Evolutionary conservation across 2,329 filamentous ascomycete species (phyloP), one percentile per base, ranked within the genome.

Genomic region (Zarea fungicola): DNA sequence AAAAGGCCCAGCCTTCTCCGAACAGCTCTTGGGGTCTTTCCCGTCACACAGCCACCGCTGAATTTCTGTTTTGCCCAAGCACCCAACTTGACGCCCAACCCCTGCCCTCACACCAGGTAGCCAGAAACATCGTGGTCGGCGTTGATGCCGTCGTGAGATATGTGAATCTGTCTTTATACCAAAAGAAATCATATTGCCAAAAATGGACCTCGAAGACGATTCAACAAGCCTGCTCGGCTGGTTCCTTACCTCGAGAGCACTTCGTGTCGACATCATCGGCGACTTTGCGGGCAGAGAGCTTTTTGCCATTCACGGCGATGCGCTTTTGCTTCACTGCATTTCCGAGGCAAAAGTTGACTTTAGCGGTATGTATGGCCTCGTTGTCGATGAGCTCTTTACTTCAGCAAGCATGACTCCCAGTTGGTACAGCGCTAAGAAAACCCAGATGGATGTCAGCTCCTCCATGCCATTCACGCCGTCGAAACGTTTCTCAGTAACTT

Each of bases 241-340:
- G 56, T 50, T 50, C 32, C 31, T 42, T 10, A 41, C 49, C 3
- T 26, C 54, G 18, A 54, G 42, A 13, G 59, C 65, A 3, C 59
- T 61, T 6, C 58, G 53, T n/a, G 73, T 87, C 23, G 83, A 88
- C 56, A 75, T 90, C 3, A 78, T 89, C 4, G 84, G 86, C 34
- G 87, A 90, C 60, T 90, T 87, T 64, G 84, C 84, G 4, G 85
- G 87, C 19, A 80, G 80, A 52, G 85, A 89, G 60, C 72, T 84
- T 10, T 90, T 89, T 60, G 69, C 85, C 19, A 76, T 90, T 25
- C 84, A 90, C 54, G 85, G 85, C 25, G 85, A 91, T 58, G 84
- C 84, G 0, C 64, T 90, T n/a, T 68, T 90, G 10, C 68, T 80
- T 6, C 68, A 85, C 50, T 84, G 78, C 57, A 77, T 89, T 41